phyloP scores from a whole-genome alignment of 768 basidiomycete species.

The Chlorophyllum brunneum region DNA sequence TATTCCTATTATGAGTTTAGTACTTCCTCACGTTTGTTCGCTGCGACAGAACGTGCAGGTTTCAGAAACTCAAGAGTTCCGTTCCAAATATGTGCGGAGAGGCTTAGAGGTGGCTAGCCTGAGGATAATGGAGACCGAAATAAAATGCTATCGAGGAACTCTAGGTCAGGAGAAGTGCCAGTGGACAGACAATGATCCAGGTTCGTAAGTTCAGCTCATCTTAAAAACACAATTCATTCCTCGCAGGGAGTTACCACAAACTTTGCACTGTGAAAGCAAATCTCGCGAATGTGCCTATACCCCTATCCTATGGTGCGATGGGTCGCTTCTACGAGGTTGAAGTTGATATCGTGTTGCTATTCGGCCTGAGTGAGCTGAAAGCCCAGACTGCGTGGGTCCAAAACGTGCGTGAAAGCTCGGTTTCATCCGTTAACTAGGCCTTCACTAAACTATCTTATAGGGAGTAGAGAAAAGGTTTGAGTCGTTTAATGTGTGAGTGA shows the following conservation, averaged over 20 bases:
- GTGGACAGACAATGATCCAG: constrained; percentile 11
- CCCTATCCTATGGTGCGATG: constrained; percentile 10
- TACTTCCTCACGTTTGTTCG: background rate
- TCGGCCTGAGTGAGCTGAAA: constrained; percentile 51
- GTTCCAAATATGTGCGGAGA: background rate
- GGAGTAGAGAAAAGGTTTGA: constrained; percentile 32
- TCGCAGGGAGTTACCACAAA: constrained; percentile 24
- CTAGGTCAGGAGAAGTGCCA: background rate
- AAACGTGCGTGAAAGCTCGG: constrained; percentile 25
- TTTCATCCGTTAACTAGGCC: constrained; percentile 2
- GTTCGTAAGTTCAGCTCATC: background rate
- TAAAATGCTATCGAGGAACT: constrained; percentile 5
- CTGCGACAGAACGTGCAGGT: constrained; percentile 1
- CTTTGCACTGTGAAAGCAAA: constrained; percentile 27
- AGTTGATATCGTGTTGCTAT: constrained; percentile 43
- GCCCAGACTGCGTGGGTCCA: constrained; percentile 51
- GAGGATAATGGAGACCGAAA: background rate
- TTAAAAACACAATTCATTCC: background rate
- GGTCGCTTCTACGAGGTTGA: constrained; percentile 28
- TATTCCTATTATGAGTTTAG: background rate
- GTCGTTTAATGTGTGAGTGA: background rate
- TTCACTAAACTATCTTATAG: constrained; percentile 16
- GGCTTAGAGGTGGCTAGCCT: background rate
- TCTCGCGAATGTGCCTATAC: constrained; percentile 21
- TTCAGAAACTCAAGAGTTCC: constrained; percentile 40